These are phyloP conservation scores for Paspalum vaginatum DNA, from an alignment of 176 grass and related monocot species.

Conservation along the genomic window DNA sequence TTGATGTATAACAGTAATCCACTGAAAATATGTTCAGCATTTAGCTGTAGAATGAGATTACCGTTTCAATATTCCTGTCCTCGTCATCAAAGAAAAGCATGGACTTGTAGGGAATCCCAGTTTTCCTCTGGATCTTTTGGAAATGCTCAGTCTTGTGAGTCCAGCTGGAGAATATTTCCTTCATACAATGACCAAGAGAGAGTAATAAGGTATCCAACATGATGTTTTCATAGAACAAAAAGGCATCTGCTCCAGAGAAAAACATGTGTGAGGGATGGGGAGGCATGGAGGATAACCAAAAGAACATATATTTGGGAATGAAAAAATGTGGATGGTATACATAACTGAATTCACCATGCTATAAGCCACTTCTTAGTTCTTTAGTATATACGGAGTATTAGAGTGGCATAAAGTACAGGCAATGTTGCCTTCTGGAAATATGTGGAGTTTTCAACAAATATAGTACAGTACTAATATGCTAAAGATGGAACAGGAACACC, in stretches of 20 bases:
- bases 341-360: background rate
- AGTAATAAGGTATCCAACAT: background rate
- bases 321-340: background rate
- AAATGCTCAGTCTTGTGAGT: constrained; percentile 94
- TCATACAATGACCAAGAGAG: constrained; percentile 28
- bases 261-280: background rate
- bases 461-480: background rate
- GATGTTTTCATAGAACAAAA: background rate
- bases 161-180: constrained; percentile 96
- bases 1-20: background rate
- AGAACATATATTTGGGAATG: background rate
- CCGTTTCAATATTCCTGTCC: constrained; percentile 69
- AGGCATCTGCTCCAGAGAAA: background rate
- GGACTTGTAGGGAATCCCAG: constrained; percentile 67
- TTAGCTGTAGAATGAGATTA: constrained; percentile 41
- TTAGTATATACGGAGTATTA: background rate
- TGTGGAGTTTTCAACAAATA: background rate
- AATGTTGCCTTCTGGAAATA: background rate
- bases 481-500: background rate
- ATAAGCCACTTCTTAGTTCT: background rate
- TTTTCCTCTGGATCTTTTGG: constrained; percentile 78
- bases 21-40: constrained; percentile 8
- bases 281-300: background rate
- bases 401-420: background rate
- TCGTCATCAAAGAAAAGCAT: constrained; percentile 97